Conservation (phyloP, 2,329 filamentous ascomycete genomes). For the Westerdykella ornata region DNA sequence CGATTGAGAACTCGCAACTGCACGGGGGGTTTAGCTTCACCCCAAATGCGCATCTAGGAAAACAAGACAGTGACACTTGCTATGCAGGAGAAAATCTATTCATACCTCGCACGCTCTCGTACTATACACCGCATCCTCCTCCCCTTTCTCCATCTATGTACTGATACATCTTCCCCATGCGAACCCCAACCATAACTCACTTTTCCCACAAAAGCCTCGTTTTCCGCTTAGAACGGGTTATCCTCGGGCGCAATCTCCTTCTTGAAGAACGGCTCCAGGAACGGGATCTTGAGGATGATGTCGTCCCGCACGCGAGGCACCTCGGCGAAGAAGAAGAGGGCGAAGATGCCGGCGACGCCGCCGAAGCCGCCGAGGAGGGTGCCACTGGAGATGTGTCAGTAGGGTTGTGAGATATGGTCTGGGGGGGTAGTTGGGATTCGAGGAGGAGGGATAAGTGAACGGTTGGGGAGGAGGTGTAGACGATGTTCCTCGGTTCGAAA, state of each 20-base stretch:
- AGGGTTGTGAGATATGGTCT: neutral
- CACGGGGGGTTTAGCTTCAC: too few species aligned
- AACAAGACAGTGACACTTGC: too few species aligned
- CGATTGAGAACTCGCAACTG: too few species aligned
- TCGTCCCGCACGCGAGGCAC: slow-evolving; percentile 57
- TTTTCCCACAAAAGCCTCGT: neutral
- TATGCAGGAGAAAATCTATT: neutral
- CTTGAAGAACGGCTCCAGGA: slow-evolving; percentile 52
- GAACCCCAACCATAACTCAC: neutral
- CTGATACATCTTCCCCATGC: neutral
- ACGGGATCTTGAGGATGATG: slow-evolving; percentile 55
- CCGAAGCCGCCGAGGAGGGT: slow-evolving; percentile 50
- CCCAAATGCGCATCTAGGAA: too few species aligned
- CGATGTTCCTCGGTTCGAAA: too few species aligned
- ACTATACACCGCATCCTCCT: neutral
- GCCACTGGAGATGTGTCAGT: slow-evolving; percentile 21
- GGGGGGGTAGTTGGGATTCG: neutral
- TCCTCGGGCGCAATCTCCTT: slow-evolving; percentile 56
- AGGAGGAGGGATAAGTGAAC: neutral
- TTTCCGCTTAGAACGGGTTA: slow-evolving; percentile 47
- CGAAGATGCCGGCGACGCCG: slow-evolving; percentile 52
- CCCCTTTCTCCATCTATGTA: neutral
- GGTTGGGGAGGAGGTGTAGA: neutral
- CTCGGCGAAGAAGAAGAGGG: slow-evolving; percentile 59
- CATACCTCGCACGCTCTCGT: neutral